Conservation (phyloP, 108 stramenopile species). For the Cyclotella choctawhatcheeana region DNA sequence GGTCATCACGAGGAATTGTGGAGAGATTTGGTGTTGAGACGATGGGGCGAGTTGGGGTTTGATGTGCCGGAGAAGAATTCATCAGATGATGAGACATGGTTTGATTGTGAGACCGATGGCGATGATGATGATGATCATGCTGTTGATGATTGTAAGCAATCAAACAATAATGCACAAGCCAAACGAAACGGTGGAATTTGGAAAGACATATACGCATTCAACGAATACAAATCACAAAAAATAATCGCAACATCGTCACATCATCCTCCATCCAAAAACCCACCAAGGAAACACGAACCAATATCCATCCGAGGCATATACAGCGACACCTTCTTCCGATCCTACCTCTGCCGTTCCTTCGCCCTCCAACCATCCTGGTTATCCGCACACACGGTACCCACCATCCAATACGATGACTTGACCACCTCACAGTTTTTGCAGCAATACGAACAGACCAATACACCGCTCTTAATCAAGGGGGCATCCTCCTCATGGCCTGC, state of each 20-base stretch:
- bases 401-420: conserved; percentile 48
- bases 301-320: conserved; percentile 75
- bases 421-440: conserved; percentile 53
- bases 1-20: conserved; percentile 87
- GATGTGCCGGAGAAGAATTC: too few relatives aligned
- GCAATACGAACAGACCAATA: conserved; percentile 70
- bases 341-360: conserved; percentile 83
- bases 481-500: conserved; percentile 71
- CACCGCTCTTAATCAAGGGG: conserved; percentile 66
- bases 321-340: conserved; percentile 79
- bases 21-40: conserved; percentile 77
- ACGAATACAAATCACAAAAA: conserved; percentile 13
- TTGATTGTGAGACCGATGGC: too few relatives aligned
- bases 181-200: conserved; percentile 36
- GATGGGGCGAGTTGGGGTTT: conserved; percentile 47
- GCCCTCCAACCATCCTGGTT: conserved; percentile 69
- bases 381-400: conserved; percentile 27
- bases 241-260: not conserved
- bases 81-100: too few relatives aligned
- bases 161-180: not conserved
- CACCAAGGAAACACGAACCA: conserved; percentile 54
- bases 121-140: too few relatives aligned
- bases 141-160: conserved; percentile 9
- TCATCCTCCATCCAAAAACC: too few relatives aligned
- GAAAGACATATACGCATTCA: conserved; percentile 64